Evolutionary conservation across 2,329 filamentous ascomycete genomes (phyloP).

Genomic region (Cladosporium colombiae): DNA sequence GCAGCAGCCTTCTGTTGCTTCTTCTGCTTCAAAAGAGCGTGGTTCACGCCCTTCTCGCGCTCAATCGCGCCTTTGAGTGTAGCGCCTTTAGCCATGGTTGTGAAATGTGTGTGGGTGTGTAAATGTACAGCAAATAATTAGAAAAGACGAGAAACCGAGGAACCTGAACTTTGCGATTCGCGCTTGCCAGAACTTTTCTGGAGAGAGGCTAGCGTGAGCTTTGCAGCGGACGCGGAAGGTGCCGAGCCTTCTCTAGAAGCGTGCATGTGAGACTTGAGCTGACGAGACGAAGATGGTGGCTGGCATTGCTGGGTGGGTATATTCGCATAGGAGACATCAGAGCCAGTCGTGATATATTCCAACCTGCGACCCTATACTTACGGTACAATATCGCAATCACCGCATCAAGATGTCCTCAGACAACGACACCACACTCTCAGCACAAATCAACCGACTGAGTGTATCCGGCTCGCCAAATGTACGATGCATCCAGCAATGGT

Average conservation of each 20-base stretch:
- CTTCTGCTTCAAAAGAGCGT: constrained; percentile 67
- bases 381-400: not conserved
- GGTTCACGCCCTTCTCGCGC: constrained; percentile 62
- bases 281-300: not conserved
- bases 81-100: constrained; percentile 51
- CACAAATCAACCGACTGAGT: constrained; percentile 29
- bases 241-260: not conserved
- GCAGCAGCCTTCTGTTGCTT: constrained; percentile 56
- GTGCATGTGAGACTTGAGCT: not conserved
- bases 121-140: constrained; percentile 7
- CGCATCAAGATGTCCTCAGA: constrained; percentile 14
- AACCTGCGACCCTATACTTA: not conserved
- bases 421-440: constrained; percentile 23
- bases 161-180: constrained; percentile 12
- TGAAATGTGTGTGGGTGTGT: constrained; percentile 6
- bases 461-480: constrained; percentile 6
- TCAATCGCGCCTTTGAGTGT: constrained; percentile 58
- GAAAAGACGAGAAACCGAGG: constrained; percentile 1
- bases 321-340: not conserved
- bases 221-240: not conserved
- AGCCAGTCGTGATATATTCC: not conserved
- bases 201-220: constrained; percentile 5
- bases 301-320: not conserved
- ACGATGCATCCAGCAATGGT: not conserved
- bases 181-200: constrained; percentile 13